These are phyloP conservation scores for Puccinia brachypodii DNA, from an alignment of 1,284 basidiomycete genomes.

Conservation along the genomic window DNA sequence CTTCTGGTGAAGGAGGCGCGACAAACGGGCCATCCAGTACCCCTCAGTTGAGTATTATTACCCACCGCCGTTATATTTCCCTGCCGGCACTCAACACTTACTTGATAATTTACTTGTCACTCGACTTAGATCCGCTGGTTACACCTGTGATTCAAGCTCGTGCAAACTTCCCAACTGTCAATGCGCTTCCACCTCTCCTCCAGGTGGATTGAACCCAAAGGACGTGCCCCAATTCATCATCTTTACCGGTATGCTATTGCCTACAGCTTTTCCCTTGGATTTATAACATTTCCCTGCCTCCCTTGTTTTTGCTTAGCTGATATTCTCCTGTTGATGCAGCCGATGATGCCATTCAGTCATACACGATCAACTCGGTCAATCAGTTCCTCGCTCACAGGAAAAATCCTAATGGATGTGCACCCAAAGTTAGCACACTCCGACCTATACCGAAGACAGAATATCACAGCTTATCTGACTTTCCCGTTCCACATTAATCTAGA, in stretches of 20 bases:
- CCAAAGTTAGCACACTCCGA: conserved; percentile 59
- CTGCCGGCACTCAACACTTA: not conserved
- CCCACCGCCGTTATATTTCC: not conserved
- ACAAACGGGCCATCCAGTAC: conserved; percentile 36
- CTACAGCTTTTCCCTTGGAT: not conserved
- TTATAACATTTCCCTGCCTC: conserved; percentile 41
- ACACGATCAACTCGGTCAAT: conserved; percentile 58
- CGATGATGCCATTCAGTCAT: conserved; percentile 53
- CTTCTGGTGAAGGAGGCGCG: conserved; percentile 34
- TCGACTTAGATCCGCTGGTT: conserved; percentile 60
- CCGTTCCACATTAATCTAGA: conserved; percentile 56
- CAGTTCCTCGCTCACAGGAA: conserved; percentile 73
- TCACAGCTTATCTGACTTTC: too few species aligned
- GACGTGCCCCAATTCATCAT: conserved; percentile 72
- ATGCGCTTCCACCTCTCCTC: conserved; percentile 70
- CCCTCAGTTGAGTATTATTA: conserved; percentile 18
- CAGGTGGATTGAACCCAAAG: conserved; percentile 68
- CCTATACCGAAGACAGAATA: not conserved
- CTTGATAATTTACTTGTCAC: too few species aligned
- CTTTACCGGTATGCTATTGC: conserved; percentile 61
- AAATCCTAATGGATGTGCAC: conserved; percentile 77
- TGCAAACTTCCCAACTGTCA: conserved; percentile 71
- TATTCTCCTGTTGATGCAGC: conserved; percentile 63
- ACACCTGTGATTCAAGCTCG: conserved; percentile 67
- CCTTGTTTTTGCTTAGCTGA: not conserved